Evolutionary conservation across 768 basidiomycete genomes (phyloP), one percentile per base, ranked within the genome.

Genomic region (Leccinum aurantiacum): DNA sequence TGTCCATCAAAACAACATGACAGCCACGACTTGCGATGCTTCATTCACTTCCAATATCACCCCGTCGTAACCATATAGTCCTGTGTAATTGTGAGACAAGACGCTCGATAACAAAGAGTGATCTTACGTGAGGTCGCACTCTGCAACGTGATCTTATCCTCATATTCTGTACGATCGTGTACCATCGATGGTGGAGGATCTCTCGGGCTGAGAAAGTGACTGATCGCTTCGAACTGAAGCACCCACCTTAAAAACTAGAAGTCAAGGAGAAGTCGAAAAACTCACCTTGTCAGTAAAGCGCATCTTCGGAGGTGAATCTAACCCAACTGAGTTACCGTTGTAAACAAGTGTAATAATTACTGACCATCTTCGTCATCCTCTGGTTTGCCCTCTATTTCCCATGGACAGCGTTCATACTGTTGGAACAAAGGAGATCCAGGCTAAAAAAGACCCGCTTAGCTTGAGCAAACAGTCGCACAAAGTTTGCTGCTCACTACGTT

Each of bases 391-490:
- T 91, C 88, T 38, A 97, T 82, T 69, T 90, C 86, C 94, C 94
- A 97, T 46, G 87, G 90, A 73, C 94, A 96, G 37, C 93, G 87
- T 68, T 94, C 92, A 71, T 95, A 94, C 13, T 88, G 81, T 69
- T 97, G 94, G 68, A 97, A 97, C 24, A 93, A 75, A 4, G 93
- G 87, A 1, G 93, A 88, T 6, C 94, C 94, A 31, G 91, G 90
- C 94, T 96, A 25, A 24, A 4, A 46, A 29, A 56, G 55, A 14
- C 24, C 33, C 19, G 27, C 60, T 59, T n/a, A 53, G 48, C 50
- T 56, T 38, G 44, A 41, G 55, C 8, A 54, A 38, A 37, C 25
- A 53, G 38, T 52, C 2, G 2, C 10, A 9, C 3, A 29, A 38
- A 44, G n/a, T 4, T 46, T 54, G 15, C 47, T 53, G 62, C 87